Evolutionary conservation across 352 stramenopile genomes (phyloP), one percentile per base, ranked within the genome.

Genomic region (Phytopythium montanum): DNA sequence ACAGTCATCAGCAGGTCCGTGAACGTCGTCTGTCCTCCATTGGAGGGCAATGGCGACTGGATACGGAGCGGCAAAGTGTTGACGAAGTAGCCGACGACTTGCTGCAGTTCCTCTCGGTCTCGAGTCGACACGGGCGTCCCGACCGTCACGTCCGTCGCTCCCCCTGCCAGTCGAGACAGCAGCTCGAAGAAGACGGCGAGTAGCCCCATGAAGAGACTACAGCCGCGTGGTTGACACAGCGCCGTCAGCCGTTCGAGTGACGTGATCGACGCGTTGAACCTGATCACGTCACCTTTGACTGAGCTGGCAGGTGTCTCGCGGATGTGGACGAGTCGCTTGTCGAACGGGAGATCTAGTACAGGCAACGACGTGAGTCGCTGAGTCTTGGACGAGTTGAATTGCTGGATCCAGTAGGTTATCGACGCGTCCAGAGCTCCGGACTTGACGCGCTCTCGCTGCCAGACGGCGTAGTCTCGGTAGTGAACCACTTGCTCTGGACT

Each of bases 61-160:
- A 86, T 67, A 5, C 78, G 73, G 12, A 86, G 66, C 5, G 75
- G 75, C 18, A 88, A 60, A 9, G 75, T 85, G 34, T 81, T 85
- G 10, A 88, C 73, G 38, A 86, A 88, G 38, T 83, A 86, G 5
- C 75, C 78, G 64, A 88, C 75, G 23, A 85, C 21, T 10, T 65
- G 54, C 21, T 68, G 28, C 0, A 85, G 46, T 1, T 66, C 61
- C 19, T 73, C 44, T 48, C 59, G 52, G 36, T 45, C 69, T 8
- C 78, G 75, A 5, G 66, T 69, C 2, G 75, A 76, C 2, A 65
- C 67, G 5, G 77, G 77, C 0, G 65, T 64, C 0, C 78, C 78
- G 33, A 88, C 79, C 5, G 83, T 63, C 21, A 85, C 70, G 51
- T 82, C 77, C 19, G 38, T 21, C 23, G 75, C 70, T 23, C 65